A percentile compares a stretch with the other conserved stretches of the same genome.
These are phyloP conservation scores for Sarocladiaceae sp. DNA, from an alignment of 2,329 filamentous ascomycete genomes.

Conservation along the genomic window DNA sequence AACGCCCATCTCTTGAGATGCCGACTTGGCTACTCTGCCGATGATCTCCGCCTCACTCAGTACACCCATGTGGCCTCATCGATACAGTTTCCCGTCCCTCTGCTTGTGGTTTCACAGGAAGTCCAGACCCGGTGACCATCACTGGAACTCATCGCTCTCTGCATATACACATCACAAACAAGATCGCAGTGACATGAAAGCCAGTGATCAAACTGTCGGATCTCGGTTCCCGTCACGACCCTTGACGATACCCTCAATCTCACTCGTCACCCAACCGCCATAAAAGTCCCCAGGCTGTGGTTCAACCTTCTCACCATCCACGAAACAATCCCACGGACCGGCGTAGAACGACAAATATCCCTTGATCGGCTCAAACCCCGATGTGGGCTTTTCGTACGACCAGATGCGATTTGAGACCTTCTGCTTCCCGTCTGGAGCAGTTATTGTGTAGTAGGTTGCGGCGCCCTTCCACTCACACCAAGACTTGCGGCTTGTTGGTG, in stretches of 20 bases:
- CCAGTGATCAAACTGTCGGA: constrained; percentile 26
- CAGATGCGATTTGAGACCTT: constrained; percentile 50
- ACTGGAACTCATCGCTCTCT: too few species aligned
- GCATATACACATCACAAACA: too few species aligned
- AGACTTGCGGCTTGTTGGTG: constrained; percentile 36
- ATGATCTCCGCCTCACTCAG: too few species aligned
- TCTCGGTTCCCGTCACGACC: constrained; percentile 35
- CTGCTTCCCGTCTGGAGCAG: constrained; percentile 23
- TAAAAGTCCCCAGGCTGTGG: constrained; percentile 60
- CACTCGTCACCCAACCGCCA: constrained; percentile 53
- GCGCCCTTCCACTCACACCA: constrained; percentile 60
- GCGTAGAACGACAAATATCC: constrained; percentile 57
- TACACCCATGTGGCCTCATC: too few species aligned
- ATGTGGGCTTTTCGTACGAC: constrained; percentile 53
- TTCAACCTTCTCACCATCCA: constrained; percentile 56
- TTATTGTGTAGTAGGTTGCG: constrained; percentile 54
- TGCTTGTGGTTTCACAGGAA: too few species aligned
- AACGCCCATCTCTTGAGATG: too few species aligned
- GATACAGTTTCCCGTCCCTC: too few species aligned
- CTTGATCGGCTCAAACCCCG: constrained; percentile 47
- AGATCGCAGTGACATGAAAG: too few species aligned
- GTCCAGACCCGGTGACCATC: too few species aligned
- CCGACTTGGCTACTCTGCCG: too few species aligned
- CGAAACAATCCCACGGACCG: constrained; percentile 58
- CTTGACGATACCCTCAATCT: constrained; percentile 50